Conservation (phyloP, 495 filamentous ascomycete genomes). For the Pseudevernia furfuracea region DNA sequence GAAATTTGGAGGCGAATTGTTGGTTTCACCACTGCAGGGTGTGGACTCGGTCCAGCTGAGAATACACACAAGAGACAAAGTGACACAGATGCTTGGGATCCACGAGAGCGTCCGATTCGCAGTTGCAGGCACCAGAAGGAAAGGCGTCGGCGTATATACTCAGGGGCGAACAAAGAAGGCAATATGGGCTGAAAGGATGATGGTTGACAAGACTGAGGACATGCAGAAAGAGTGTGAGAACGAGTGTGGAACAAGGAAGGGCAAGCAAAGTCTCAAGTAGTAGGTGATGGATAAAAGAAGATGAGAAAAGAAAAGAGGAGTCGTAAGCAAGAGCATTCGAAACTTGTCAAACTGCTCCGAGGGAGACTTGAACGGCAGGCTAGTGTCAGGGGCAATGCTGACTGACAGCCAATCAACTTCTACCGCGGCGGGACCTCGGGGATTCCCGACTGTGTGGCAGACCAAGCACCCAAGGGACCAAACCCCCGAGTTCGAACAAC, state of each 20-base stretch:
- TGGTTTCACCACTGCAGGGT: neutral
- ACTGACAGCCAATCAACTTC: neutral
- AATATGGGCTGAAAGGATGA: neutral
- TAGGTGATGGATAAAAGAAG: no score
- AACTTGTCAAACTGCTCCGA: no score
- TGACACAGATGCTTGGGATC: slow-evolving; percentile 8
- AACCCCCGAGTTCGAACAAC: no score
- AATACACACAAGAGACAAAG: neutral
- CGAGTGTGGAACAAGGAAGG: no score
- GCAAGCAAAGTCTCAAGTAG: no score
- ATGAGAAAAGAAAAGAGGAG: no score
- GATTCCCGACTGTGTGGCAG: no score
- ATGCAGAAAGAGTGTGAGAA: neutral
- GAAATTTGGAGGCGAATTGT: neutral
- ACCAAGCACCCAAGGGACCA: no score
- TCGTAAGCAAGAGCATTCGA: no score
- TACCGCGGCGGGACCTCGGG: neutral
- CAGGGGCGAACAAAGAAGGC: slow-evolving; percentile 9
- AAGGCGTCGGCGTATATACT: neutral
- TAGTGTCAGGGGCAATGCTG: no score
- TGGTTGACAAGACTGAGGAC: neutral
- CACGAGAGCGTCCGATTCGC: slow-evolving; percentile 6
- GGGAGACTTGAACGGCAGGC: no score
- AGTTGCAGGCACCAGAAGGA: slow-evolving; percentile 5
- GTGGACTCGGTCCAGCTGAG: neutral